Evolutionary conservation across 306 rosid genomes (phyloP), one percentile per base, ranked within the genome.

Genomic region (Psophocarpus tetragonolobus): DNA sequence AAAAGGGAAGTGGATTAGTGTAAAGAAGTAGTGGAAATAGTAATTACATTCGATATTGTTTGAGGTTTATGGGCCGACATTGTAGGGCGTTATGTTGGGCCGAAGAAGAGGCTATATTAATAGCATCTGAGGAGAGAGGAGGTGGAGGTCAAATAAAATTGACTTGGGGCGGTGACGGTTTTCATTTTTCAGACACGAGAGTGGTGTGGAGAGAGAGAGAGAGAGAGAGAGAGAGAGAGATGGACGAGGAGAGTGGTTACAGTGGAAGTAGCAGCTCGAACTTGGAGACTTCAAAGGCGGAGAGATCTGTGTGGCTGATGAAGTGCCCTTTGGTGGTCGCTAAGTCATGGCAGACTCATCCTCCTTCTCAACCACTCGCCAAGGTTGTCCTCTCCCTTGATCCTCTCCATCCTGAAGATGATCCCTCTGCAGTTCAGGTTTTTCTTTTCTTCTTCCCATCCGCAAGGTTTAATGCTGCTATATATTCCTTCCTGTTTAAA

Each of bases 281-380:
- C 85, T 21, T 95, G 89, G 99, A 95, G 51, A 92, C 90, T 3
- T 80, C 75, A 10, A 95, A 85, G 73, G 89, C 97, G 0, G 99
- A 95, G 80, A 88, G 93, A 85, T 90, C 97, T 27, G 99, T 92
- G 72, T 95, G 99, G 98, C 74, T 96, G 74, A 96, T 96, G 99
- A 96, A 96, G 92, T 91, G 97, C 29, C 99, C 98, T 2, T 48
- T 88, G 65, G 93, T 78, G 1, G 97, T 96, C 15, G 91, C 99
- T 0, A 96, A 92, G 85, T 88, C 98, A 14, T 96, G 99, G 99
- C 88, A 88, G 76, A 75, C 87, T 72, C 96, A 91, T 56, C 85
- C 93, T 33, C 84, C 91, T 50, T 90, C 97, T 1, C 97, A 90
- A 78, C 92, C 96, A 11, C 86, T 96, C 53, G 88, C 99, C 18